These are phyloP conservation scores for Xylaria acuta DNA, from an alignment of 495 filamentous ascomycete genomes.

Conservation along the genomic window DNA sequence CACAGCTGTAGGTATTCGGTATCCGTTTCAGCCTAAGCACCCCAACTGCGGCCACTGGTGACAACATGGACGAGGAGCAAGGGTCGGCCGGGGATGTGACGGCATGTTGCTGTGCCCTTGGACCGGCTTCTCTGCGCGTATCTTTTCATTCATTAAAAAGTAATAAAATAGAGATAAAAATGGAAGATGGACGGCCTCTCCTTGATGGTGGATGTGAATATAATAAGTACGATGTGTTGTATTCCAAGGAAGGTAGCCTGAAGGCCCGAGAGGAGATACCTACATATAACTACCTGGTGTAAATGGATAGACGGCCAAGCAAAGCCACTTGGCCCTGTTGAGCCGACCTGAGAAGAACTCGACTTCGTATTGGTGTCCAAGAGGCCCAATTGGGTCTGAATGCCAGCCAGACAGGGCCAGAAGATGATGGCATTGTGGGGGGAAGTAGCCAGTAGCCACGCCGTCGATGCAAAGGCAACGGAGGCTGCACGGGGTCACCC, in stretches of 20 bases:
- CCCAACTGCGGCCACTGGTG: slow-evolving; percentile 10
- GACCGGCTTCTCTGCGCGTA: not conserved
- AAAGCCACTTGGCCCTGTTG: slow-evolving; percentile 7
- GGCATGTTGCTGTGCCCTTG: not conserved
- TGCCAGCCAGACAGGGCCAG: not conserved
- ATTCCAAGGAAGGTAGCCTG: not conserved
- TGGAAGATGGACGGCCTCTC: not conserved
- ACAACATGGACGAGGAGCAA: not conserved
- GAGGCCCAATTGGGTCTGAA: slow-evolving; percentile 12
- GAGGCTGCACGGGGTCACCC: too few species aligned
- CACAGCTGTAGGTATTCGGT: not conserved
- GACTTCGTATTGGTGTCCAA: not conserved
- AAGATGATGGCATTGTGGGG: not conserved
- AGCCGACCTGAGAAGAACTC: not conserved
- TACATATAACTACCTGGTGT: not conserved
- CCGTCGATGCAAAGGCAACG: too few species aligned
- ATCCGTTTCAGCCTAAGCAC: slow-evolving; percentile 26
- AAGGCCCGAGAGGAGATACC: not conserved
- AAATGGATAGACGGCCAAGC: slow-evolving; percentile 14
- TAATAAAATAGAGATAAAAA: too few species aligned
- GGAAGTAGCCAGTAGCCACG: too few species aligned
- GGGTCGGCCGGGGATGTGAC: not conserved
- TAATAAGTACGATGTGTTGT: not conserved
- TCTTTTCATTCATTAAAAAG: not conserved
- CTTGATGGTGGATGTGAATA: not conserved